phyloP scores from a whole-genome alignment of 495 filamentous ascomycete species.

The Hypoxylon fragiforme region DNA sequence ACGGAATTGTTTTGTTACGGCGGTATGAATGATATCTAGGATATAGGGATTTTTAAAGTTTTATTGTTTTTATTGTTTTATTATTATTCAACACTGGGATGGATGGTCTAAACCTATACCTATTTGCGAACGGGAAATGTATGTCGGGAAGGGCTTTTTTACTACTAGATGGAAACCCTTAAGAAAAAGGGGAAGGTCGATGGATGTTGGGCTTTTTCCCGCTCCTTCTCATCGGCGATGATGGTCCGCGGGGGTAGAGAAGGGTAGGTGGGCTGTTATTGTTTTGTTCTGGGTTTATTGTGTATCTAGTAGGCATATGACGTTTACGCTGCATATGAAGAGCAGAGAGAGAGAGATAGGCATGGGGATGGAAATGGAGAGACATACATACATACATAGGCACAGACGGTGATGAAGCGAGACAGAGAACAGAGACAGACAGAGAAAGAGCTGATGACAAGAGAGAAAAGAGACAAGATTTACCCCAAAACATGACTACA shows the following conservation, averaged over 20 bases:
- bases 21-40: slow-evolving; percentile 24
- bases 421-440: slow-evolving; percentile 6
- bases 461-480: slow-evolving; percentile 8
- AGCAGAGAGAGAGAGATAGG: too few species aligned
- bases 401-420: too few species aligned
- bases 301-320: slow-evolving; percentile 26
- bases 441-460: background rate
- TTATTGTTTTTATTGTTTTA: too few species aligned
- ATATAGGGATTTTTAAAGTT: slow-evolving; percentile 8
- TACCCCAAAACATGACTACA: slow-evolving; percentile 17
- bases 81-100: slow-evolving; percentile 25
- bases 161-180: slow-evolving; percentile 4
- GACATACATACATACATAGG: slow-evolving; percentile 24
- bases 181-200: background rate
- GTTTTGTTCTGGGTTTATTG: slow-evolving; percentile 7
- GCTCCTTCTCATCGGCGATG: too few species aligned
- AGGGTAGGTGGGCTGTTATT: too few species aligned
- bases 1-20: slow-evolving; percentile 25
- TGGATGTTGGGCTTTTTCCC: background rate
- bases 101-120: too few species aligned
- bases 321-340: slow-evolving; percentile 20
- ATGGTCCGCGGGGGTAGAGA: background rate
- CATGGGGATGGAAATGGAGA: too few species aligned
- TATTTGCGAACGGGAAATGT: too few species aligned
- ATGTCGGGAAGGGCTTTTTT: slow-evolving; percentile 6